Percentiles rank a stretch among this genome's conserved stretches.
Conservation (phyloP, 208 protist species). For the Trypanosoma melophagium region DNA sequence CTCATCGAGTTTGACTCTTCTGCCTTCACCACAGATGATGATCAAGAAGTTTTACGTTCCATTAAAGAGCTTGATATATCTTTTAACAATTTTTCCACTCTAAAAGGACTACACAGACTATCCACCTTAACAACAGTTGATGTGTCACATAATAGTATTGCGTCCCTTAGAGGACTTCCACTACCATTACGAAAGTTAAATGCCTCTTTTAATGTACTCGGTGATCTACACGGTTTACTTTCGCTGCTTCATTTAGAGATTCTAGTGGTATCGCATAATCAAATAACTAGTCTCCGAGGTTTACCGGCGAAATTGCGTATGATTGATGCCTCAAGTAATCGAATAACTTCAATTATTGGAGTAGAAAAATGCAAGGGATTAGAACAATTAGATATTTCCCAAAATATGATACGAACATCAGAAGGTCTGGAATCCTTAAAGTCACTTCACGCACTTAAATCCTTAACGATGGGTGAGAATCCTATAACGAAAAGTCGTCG, state of each 20-base stretch:
- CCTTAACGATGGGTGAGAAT: constrained; percentile 56
- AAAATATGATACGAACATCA: constrained; percentile 63
- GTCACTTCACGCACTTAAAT: constrained; percentile 30
- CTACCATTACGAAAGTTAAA: constrained; percentile 25
- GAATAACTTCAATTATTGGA: constrained; percentile 41
- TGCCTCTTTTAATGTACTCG: constrained; percentile 29
- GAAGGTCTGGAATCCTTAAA: constrained; percentile 41
- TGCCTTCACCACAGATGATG: constrained; percentile 48
- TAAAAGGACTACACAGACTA: constrained; percentile 53
- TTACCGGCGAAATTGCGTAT: constrained; percentile 51
- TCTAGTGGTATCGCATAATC: constrained; percentile 73
- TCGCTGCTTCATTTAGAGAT: constrained; percentile 50
- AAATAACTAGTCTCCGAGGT: constrained; percentile 52
- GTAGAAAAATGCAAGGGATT: constrained; percentile 59
- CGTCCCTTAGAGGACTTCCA: constrained; percentile 38
- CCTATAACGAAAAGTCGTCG: constrained; percentile 54
- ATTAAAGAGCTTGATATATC: constrained; percentile 69
- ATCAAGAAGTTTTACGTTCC: constrained; percentile 48
- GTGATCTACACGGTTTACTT: constrained; percentile 39
- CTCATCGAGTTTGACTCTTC: constrained; percentile 71
- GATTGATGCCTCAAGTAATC: constrained; percentile 64
- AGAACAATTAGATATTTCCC: constrained; percentile 43
- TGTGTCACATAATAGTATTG: constrained; percentile 76
- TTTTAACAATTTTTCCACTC: constrained; percentile 58
- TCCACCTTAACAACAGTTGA: constrained; percentile 48